Evolutionary conservation across 805 yeast species (phyloP).

Genomic region (Brettanomyces bruxellensis): DNA sequence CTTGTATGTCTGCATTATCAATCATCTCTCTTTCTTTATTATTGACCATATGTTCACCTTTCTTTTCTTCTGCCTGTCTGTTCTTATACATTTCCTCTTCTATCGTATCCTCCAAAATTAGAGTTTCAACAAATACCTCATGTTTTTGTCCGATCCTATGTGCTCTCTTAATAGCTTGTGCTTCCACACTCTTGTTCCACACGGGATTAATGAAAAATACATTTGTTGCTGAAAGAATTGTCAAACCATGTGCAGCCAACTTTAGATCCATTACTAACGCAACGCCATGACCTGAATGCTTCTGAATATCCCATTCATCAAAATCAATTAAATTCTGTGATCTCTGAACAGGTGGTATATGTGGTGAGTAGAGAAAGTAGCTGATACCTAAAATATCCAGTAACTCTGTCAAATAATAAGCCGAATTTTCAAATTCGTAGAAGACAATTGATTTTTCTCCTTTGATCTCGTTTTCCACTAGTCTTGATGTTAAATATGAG

Average conservation of each 20-base stretch:
- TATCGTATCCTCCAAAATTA: constrained; percentile 50
- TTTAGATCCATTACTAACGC: constrained; percentile 58
- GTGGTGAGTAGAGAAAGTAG: constrained; percentile 58
- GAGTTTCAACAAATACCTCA: constrained; percentile 62
- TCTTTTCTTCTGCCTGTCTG: constrained; percentile 10
- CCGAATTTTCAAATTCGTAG: constrained; percentile 65
- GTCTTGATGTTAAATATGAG: constrained; percentile 46
- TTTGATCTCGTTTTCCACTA: constrained; percentile 40
- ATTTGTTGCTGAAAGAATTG: constrained; percentile 57
- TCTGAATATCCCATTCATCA: constrained; percentile 26
- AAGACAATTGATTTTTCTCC: constrained; percentile 51
- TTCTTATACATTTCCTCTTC: constrained; percentile 58
- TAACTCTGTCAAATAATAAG: constrained; percentile 57
- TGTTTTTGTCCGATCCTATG: constrained; percentile 64
- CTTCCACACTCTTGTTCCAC: constrained; percentile 61
- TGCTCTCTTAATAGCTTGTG: constrained; percentile 70
- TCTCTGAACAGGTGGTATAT: constrained; percentile 40
- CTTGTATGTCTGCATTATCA: constrained; percentile 52
- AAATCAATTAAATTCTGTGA: constrained; percentile 45
- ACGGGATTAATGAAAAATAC: constrained; percentile 67
- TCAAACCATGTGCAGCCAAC: constrained; percentile 61
- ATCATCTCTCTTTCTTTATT: constrained; percentile 31
- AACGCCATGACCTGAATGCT: constrained; percentile 38
- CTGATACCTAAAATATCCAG: constrained; percentile 52
- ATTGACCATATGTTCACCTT: constrained; percentile 9